These are phyloP conservation scores for Inosperma sp. DNA, from an alignment of 768 basidiomycete species.

Conservation along the genomic window DNA sequence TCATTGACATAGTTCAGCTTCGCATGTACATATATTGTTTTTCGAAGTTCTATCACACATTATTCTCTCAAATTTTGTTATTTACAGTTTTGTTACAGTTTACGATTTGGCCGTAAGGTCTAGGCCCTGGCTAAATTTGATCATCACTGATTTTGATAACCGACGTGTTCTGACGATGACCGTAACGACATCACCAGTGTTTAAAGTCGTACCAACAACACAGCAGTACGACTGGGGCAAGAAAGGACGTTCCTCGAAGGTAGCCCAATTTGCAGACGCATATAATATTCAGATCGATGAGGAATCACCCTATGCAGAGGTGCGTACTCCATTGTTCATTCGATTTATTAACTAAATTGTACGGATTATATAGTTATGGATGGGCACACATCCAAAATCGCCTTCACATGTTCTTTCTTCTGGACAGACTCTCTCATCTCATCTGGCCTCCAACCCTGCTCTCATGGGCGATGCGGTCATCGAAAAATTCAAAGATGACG, in stretches of 20 bases:
- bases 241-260: conserved; percentile 71
- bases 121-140: no score
- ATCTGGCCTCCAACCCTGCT: conserved; percentile 61
- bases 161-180: conserved; percentile 20
- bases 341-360: no score
- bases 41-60: no score
- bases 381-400: conserved; percentile 89
- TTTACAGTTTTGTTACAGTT: no score
- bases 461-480: conserved; percentile 63
- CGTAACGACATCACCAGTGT: conserved; percentile 37
- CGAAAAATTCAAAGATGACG: conserved; percentile 42
- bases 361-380: conserved; percentile 73
- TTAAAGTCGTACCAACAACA: conserved; percentile 77
- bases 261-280: conserved; percentile 75
- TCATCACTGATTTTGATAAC: no score
- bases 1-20: no score
- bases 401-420: conserved; percentile 40
- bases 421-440: conserved; percentile 44
- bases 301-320: conserved; percentile 87
- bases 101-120: no score
- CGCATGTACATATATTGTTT: no score
- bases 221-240: conserved; percentile 98
- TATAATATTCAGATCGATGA: conserved; percentile 66
- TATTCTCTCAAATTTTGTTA: no score
- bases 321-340: conserved; percentile 39